Evolutionary conservation across 2,329 filamentous ascomycete genomes (phyloP), one percentile per base, ranked within the genome.

Genomic region (Penicillium corylophilum): DNA sequence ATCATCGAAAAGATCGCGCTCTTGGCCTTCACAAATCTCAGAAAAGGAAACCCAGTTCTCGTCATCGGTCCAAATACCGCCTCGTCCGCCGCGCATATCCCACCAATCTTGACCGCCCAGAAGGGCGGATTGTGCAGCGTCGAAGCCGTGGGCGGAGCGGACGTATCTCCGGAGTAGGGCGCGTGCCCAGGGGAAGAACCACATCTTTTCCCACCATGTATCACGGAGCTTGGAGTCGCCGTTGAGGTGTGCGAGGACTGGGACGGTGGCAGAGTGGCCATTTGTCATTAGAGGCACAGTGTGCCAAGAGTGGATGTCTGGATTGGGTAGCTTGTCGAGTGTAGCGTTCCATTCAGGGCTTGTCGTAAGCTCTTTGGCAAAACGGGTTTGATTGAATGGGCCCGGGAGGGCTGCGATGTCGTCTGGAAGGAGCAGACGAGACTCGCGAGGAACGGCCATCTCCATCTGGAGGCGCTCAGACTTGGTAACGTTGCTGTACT

Each of bases 1-100:
- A 57, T 82, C 79, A 7, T 67, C 64, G 56, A 82, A 82, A 0
- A 80, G 63, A 29, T 72, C 71, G 7, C 72, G 67, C 28, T 77
- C 74, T 20, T 74, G 66, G 2, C 74, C 72, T 12, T 68, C 65
- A 26, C 77, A 80, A 5, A 80, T 70, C 22, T 80, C 77, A 6
- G 70, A 71, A 67, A 78, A 79, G 0, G 71, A 71, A 20, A 79
- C 53, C 79, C 79, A 82, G 33, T 72, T 69, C 18, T 71, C 71
- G n/a, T 70, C 66, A 12, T 74, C 75, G 0, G 79, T 80, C 80
- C 80, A 83, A 3, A 81, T 65, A 7, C 80, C 80, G 3, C 79
- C 79, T n/a, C 71, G 72, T 0, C 79, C 79, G 9, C 79, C 79
- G 13, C 78, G 73, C 48, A 70, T 63, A 57, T 82, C 77, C 76